These are phyloP conservation scores for Quercus variabilis DNA, from an alignment of 306 rosid species.

Conservation along the genomic window DNA sequence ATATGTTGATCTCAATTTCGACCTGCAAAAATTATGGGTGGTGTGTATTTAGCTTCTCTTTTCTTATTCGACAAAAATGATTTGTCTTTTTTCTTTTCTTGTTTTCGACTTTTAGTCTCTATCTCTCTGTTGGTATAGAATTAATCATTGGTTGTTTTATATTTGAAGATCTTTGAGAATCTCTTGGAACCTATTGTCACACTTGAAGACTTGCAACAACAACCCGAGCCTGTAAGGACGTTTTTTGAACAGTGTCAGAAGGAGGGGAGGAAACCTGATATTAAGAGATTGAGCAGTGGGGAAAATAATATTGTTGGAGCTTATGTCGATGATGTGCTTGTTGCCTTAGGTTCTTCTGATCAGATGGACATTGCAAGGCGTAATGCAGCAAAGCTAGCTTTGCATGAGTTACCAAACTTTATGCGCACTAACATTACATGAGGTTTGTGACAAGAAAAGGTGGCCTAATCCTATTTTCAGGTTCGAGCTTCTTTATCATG, in stretches of 20 bases:
- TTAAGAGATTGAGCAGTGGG: slow-evolving; percentile 32
- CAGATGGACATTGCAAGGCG: slow-evolving; percentile 59
- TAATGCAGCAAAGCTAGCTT: slow-evolving; percentile 63
- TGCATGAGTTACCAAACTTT: slow-evolving; percentile 26
- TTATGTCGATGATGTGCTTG: slow-evolving; percentile 50
- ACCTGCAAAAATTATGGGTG: no score
- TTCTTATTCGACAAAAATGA: no score
- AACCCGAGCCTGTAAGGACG: slow-evolving; percentile 66
- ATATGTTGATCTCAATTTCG: no score
- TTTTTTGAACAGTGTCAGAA: slow-evolving; percentile 61
- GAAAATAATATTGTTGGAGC: slow-evolving; percentile 35
- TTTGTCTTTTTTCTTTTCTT: neutral
- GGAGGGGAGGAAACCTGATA: slow-evolving; percentile 50
- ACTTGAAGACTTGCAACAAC: slow-evolving; percentile 28
- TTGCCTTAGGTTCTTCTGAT: slow-evolving; percentile 55
- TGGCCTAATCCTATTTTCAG: slow-evolving; percentile 57
- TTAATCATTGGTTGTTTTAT: neutral
- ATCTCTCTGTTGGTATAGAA: neutral
- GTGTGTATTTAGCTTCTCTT: no score
- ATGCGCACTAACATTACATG: slow-evolving; percentile 16
- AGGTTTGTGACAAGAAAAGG: slow-evolving; percentile 49
- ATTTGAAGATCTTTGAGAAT: slow-evolving; percentile 25
- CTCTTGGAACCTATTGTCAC: slow-evolving; percentile 72
- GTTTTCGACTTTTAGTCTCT: neutral
- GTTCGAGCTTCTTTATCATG: slow-evolving; percentile 27